Evolutionary conservation across 2,329 filamentous ascomycete genomes (phyloP).

Genomic region (Hysterium pulicare): DNA sequence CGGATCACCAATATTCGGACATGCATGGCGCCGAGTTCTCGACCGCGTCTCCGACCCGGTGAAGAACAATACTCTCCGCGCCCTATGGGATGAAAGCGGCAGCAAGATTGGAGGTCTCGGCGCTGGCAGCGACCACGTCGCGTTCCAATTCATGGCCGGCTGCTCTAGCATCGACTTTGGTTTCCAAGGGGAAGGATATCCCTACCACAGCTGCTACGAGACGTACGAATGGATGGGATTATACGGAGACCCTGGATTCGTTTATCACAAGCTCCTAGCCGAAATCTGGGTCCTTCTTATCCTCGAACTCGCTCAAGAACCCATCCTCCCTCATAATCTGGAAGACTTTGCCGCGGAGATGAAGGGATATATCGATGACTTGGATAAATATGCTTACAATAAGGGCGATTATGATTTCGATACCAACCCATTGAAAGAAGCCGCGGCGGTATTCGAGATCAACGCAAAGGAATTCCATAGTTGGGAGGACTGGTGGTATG

Average conservation of each 20-base stretch:
- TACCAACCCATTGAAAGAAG: conserved; percentile 59
- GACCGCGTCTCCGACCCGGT: conserved; percentile 70
- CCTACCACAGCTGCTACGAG: conserved; percentile 83
- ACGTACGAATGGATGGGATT: conserved; percentile 81
- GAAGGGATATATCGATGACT: conserved; percentile 60
- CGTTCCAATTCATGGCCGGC: conserved; percentile 89
- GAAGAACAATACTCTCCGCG: conserved; percentile 67
- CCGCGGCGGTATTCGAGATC: conserved; percentile 58
- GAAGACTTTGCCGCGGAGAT: conserved; percentile 67
- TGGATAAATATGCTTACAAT: conserved; percentile 59
- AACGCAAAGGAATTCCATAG: conserved; percentile 64
- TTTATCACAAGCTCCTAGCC: conserved; percentile 74
- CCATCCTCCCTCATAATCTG: conserved; percentile 80
- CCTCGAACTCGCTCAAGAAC: conserved; percentile 77
- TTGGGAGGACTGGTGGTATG: conserved; percentile 78
- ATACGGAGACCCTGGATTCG: conserved; percentile 77
- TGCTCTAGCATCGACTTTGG: conserved; percentile 82
- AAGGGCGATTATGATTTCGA: conserved; percentile 45
- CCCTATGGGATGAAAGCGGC: conserved; percentile 67
- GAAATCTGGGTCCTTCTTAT: conserved; percentile 80
- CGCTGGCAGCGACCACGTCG: conserved; percentile 76
- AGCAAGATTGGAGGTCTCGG: conserved; percentile 66
- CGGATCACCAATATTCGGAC: conserved; percentile 76
- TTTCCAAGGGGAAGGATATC: conserved; percentile 64
- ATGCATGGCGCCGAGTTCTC: conserved; percentile 68